Percentiles rank a stretch among this genome's conserved stretches.
phyloP scores from a whole-genome alignment of 2,329 filamentous ascomycete genomes.

The Ophiostoma australiae region DNA sequence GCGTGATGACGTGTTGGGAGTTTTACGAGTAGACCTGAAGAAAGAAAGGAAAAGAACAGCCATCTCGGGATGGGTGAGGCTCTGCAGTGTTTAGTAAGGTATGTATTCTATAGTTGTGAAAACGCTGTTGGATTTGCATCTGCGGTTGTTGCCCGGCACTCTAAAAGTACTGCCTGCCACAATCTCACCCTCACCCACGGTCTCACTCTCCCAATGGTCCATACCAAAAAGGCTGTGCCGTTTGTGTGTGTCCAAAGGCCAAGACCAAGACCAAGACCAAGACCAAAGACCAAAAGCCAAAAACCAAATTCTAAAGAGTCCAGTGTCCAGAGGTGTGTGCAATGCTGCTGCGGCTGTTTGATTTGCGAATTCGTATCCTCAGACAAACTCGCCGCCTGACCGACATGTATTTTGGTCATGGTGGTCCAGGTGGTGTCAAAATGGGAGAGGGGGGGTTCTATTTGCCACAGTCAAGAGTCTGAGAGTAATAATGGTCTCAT shows the following conservation, averaged over 20 bases:
- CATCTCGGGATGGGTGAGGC: not conserved
- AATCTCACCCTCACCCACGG: not conserved
- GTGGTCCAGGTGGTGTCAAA: not conserved
- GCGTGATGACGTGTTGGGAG: not conserved
- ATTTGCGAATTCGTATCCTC: constrained; percentile 11
- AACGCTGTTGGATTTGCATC: not conserved
- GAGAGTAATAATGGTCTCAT: not conserved
- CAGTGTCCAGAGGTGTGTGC: not conserved
- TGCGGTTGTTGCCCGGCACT: not conserved
- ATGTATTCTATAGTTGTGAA: not conserved
- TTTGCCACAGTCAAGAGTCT: not conserved
- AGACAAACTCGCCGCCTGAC: not conserved
- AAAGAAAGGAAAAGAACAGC: not conserved
- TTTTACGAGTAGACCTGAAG: not conserved
- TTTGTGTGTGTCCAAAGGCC: not conserved
- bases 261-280: too few relatives aligned
- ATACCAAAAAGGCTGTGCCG: not conserved
- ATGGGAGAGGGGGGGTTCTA: not conserved
- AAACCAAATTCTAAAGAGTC: too few relatives aligned
- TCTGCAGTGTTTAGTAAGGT: not conserved
- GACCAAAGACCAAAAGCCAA: too few relatives aligned
- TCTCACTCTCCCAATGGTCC: not conserved
- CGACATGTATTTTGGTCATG: not conserved
- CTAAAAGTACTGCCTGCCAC: not conserved
- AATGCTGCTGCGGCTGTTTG: not conserved